A percentile compares a stretch with the other conserved stretches of the same genome.
phyloP scores from a whole-genome alignment of 140 eudicot species.

The Stevia rebaudiana region DNA sequence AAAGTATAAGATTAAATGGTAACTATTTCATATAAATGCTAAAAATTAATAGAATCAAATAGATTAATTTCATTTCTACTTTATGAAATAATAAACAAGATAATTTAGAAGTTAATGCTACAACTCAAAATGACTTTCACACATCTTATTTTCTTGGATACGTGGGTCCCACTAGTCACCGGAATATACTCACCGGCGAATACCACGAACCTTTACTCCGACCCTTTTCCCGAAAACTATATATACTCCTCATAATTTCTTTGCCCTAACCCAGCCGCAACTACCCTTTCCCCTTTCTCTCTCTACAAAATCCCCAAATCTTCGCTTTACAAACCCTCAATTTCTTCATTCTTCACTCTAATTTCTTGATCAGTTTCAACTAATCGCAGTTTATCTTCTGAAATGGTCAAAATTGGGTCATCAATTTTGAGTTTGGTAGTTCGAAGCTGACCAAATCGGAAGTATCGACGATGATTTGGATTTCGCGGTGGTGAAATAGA shows the following conservation, averaged over 20 bases:
- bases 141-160: constrained; percentile 6
- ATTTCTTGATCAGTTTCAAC: constrained; percentile 2
- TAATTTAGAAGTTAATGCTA: too few relatives aligned
- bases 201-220: constrained; percentile 25
- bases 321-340: constrained; percentile 15
- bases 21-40: too few relatives aligned
- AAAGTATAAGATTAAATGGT: too few relatives aligned
- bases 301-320: constrained; percentile 31
- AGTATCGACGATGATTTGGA: constrained; percentile 18
- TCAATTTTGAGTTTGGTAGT: constrained; percentile 12
- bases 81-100: too few relatives aligned
- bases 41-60: too few relatives aligned
- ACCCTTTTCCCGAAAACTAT: constrained; percentile 87
- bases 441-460: constrained; percentile 15
- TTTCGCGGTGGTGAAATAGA: constrained; percentile 35
- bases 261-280: constrained; percentile 61
- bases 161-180: constrained; percentile 35
- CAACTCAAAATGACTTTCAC: too few relatives aligned
- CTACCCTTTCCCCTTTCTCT: constrained; percentile 30
- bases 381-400: constrained; percentile 8
- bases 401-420: constrained; percentile 25
- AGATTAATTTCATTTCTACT: too few relatives aligned
- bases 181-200: constrained; percentile 44
- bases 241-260: constrained; percentile 56
- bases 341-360: constrained; percentile 8